Percentiles rank a stretch among this genome's conserved stretches.
Evolutionary conservation across 192 early-diverging fungal species (phyloP).

Genomic region (Jimgerdemannia flammicorona): DNA sequence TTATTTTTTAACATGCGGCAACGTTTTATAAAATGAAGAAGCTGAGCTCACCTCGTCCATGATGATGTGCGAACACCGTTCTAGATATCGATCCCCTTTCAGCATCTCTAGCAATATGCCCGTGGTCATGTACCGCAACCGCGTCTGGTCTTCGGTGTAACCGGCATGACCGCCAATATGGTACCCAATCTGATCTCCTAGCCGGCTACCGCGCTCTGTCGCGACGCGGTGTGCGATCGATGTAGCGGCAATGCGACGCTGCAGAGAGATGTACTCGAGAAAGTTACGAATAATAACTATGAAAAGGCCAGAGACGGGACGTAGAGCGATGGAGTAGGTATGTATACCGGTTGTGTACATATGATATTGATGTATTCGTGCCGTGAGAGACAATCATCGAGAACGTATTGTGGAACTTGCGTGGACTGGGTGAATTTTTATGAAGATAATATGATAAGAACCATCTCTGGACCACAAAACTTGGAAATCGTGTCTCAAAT

Average conservation of each 20-base stretch:
- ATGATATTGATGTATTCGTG: constrained; percentile 17
- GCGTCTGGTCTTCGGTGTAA: constrained; percentile 5
- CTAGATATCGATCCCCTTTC: constrained; percentile 18
- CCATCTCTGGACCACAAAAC: neutral
- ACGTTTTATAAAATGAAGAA: too few species aligned
- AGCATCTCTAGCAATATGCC: constrained; percentile 26
- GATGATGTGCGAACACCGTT: constrained; percentile 18
- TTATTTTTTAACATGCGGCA: too few species aligned
- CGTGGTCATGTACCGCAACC: constrained; percentile 22
- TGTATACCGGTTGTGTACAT: constrained; percentile 24
- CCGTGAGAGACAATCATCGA: constrained; percentile 17
- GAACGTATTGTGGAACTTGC: constrained; percentile 27
- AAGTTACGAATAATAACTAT: neutral
- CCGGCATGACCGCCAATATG: constrained; percentile 25
- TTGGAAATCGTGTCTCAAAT: neutral
- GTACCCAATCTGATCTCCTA: constrained; percentile 18
- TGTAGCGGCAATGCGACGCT: constrained; percentile 26
- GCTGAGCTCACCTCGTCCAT: constrained; percentile 24
- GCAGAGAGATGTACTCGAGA: neutral
- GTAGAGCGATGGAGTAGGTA: neutral
- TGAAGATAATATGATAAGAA: neutral
- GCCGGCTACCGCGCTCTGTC: constrained; percentile 6
- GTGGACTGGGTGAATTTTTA: constrained; percentile 13
- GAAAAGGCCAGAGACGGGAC: neutral
- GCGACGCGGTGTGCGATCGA: constrained; percentile 27